Percentiles rank a stretch among this genome's conserved stretches.
Conservation (phyloP, 2,329 filamentous ascomycete species). For the Aspergillus tamarii region DNA sequence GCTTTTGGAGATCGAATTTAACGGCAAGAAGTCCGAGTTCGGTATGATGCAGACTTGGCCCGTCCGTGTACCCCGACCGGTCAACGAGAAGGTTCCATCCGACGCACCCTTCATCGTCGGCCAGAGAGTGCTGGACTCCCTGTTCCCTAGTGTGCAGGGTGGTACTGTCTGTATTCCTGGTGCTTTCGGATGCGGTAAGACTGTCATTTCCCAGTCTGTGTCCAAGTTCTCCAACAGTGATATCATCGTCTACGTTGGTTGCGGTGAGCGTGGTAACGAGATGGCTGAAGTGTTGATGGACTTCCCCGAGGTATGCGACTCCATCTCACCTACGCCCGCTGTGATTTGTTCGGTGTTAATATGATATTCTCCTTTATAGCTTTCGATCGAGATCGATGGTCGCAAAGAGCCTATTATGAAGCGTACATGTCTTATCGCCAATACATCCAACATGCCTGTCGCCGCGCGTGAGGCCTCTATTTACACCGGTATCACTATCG, state of each 20-base stretch:
- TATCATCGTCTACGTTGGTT: conserved; percentile 96
- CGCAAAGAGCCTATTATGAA: conserved; percentile 99
- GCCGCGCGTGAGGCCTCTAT: conserved; percentile 98
- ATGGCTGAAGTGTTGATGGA: conserved; percentile 99
- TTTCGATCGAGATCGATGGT: conserved; percentile 90
- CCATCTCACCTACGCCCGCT: neutral
- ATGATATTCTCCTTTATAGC: conserved; percentile 45
- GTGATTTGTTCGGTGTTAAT: conserved; percentile 17
- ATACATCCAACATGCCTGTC: conserved; percentile 99
- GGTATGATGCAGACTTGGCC: conserved; percentile 99
- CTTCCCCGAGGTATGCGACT: conserved; percentile 74
- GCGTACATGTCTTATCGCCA: conserved; percentile 96
- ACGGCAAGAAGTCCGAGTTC: conserved; percentile 91
- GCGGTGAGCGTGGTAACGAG: conserved; percentile 93
- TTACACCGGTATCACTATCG: conserved; percentile 93
- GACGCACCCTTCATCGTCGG: conserved; percentile 93
- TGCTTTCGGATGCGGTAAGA: conserved; percentile 98
- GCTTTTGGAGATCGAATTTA: conserved; percentile 93
- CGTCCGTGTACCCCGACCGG: conserved; percentile 90
- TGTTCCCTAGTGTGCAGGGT: conserved; percentile 95
- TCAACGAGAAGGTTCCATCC: conserved; percentile 87
- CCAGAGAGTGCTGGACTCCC: conserved; percentile 91
- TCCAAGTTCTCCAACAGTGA: conserved; percentile 99
- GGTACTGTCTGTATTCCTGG: conserved; percentile 97
- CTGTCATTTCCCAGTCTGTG: conserved; percentile 96